phyloP scores from a whole-genome alignment of 768 basidiomycete species.

The Hortiboletus flavorubellus region DNA sequence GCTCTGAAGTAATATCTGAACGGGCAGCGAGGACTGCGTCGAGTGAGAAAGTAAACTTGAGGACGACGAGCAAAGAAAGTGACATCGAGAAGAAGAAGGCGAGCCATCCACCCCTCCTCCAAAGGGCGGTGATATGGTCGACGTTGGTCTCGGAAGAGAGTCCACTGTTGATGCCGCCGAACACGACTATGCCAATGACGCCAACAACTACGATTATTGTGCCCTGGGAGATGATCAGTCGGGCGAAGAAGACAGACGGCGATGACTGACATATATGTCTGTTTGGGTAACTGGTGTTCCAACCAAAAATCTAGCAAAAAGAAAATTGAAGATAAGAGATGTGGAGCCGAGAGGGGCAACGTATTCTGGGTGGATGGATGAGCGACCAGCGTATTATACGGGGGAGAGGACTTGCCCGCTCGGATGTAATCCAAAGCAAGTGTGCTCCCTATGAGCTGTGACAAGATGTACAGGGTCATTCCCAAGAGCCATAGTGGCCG shows the following conservation, averaged over 20 bases:
- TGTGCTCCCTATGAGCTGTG: constrained; percentile 84
- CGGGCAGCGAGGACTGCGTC: constrained; percentile 71
- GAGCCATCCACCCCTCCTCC: constrained; percentile 89
- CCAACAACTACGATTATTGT: constrained; percentile 80
- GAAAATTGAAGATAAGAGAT: constrained; percentile 93
- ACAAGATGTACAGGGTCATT: constrained; percentile 91
- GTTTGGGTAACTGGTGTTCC: constrained; percentile 81
- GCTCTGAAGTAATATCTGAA: constrained; percentile 60
- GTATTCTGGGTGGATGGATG: constrained; percentile 58
- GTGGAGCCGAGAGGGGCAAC: constrained; percentile 94
- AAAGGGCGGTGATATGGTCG: constrained; percentile 72
- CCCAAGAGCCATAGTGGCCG: constrained; percentile 89
- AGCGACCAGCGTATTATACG: neutral
- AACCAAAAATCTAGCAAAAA: constrained; percentile 87
- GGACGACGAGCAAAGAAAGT: constrained; percentile 58
- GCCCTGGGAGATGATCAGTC: constrained; percentile 45
- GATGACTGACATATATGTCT: constrained; percentile 68
- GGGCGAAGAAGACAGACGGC: neutral
- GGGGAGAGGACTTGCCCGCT: constrained; percentile 48
- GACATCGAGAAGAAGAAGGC: constrained; percentile 82
- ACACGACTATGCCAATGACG: constrained; percentile 84
- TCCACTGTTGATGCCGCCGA: constrained; percentile 81
- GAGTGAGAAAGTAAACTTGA: constrained; percentile 67
- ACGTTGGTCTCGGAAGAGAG: constrained; percentile 72
- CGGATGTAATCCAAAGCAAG: constrained; percentile 86